Conservation (phyloP, 768 basidiomycete species). For the Calocybe gangraenosa region DNA sequence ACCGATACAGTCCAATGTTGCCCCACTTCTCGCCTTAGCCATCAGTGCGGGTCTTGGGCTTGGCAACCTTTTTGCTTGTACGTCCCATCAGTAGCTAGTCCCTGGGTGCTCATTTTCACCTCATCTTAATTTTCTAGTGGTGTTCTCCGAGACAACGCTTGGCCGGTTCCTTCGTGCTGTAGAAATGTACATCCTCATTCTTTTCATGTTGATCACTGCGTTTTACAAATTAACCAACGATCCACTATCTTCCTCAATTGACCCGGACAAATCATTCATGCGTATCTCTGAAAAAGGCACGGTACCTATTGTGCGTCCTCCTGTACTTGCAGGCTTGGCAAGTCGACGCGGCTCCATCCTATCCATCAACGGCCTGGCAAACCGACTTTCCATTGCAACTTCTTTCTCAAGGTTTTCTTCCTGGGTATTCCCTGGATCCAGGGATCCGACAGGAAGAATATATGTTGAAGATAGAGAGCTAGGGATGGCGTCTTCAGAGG, state of each 20-base stretch:
- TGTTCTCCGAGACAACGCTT: constrained; percentile 63
- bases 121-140: constrained; percentile 35
- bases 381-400: not conserved
- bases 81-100: constrained; percentile 24
- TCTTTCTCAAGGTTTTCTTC: constrained; percentile 12
- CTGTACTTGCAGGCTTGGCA: not conserved
- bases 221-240: constrained; percentile 23
- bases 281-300: constrained; percentile 8
- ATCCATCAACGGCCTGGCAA: not conserved
- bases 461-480: constrained; percentile 2
- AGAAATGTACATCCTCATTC: constrained; percentile 57
- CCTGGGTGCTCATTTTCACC: constrained; percentile 3
- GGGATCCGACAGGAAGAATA: not conserved
- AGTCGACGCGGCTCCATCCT: not conserved
- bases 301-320: constrained; percentile 1
- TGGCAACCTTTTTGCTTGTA: constrained; percentile 55
- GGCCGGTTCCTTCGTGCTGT: constrained; percentile 67
- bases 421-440: constrained; percentile 13
- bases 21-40: constrained; percentile 47
- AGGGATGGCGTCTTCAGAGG: not conserved
- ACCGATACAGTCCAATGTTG: constrained; percentile 41
- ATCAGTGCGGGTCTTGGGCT: constrained; percentile 51
- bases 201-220: constrained; percentile 51
- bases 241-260: constrained; percentile 5
- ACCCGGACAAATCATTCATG: constrained; percentile 4